Percentiles rank a stretch among this genome's conserved stretches.
Evolutionary conservation across 495 filamentous ascomycete genomes (phyloP).

Genomic region (Staphylotrichum tortipilum): DNA sequence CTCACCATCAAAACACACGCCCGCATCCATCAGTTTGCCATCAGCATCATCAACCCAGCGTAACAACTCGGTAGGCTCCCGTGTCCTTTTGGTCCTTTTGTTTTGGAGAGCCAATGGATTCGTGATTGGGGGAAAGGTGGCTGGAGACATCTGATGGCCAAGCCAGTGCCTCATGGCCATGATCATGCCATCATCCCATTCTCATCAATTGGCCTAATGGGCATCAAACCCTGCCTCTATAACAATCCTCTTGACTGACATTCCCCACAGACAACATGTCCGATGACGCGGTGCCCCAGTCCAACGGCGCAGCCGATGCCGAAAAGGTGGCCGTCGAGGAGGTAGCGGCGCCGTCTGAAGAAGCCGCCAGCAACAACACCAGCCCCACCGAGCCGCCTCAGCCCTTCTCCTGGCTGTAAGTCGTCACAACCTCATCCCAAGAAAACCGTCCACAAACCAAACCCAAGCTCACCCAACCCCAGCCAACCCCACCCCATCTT

Average conservation of each 20-base stretch:
- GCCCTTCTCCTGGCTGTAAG: slow-evolving; percentile 32
- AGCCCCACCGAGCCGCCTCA: not conserved
- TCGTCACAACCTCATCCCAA: too few relatives aligned
- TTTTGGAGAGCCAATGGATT: too few relatives aligned
- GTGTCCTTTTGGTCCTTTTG: too few relatives aligned
- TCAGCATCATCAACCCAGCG: not conserved
- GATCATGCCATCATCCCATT: too few relatives aligned
- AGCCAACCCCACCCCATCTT: slow-evolving; percentile 47
- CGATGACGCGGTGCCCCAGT: slow-evolving; percentile 1
- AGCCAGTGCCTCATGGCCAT: too few relatives aligned
- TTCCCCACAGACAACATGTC: not conserved
- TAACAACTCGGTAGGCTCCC: too few relatives aligned
- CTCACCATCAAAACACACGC: too few relatives aligned
- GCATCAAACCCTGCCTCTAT: too few relatives aligned
- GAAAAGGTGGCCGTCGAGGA: not conserved
- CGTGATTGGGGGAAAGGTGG: too few relatives aligned
- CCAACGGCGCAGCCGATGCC: not conserved
- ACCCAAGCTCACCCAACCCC: slow-evolving; percentile 2
- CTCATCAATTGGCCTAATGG: too few relatives aligned
- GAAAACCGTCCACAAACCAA: too few relatives aligned
- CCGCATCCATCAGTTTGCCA: not conserved
- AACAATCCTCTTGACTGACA: not conserved
- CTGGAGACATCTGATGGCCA: too few relatives aligned
- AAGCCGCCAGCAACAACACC: slow-evolving; percentile 1
- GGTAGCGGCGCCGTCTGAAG: not conserved